Evolutionary conservation across 352 stramenopile species (phyloP).

Genomic region (Pythium rhizo-oryzae): DNA sequence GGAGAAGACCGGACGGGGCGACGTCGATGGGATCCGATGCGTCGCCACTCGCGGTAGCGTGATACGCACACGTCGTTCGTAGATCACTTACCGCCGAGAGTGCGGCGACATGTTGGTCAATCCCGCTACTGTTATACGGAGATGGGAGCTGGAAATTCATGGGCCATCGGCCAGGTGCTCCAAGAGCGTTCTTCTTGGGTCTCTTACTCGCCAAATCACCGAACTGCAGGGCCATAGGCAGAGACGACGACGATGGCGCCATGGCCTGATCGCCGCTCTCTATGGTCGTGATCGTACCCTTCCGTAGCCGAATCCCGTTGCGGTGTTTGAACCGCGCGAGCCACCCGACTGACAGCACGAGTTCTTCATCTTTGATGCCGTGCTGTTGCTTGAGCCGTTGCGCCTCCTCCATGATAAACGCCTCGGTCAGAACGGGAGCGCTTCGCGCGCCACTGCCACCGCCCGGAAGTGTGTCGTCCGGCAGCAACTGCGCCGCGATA

Average conservation of each 20-base stretch:
- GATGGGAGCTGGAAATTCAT: conserved; percentile 4
- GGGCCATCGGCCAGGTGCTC: not conserved
- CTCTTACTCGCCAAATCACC: conserved; percentile 5
- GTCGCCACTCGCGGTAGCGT: not conserved
- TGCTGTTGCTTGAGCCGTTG: conserved; percentile 72
- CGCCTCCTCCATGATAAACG: conserved; percentile 74
- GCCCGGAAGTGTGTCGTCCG: not conserved
- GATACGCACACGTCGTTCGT: conserved; percentile 1
- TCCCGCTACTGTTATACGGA: not conserved
- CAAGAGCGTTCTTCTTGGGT: conserved; percentile 1
- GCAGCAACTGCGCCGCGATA: not conserved
- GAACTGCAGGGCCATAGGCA: not conserved
- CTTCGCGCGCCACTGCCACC: not conserved
- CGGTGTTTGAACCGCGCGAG: conserved; percentile 73
- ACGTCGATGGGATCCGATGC: conserved; percentile 5
- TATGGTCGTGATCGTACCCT: conserved; percentile 18
- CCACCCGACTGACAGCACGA: conserved; percentile 77
- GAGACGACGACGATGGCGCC: not conserved
- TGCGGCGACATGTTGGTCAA: not conserved
- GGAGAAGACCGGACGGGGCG: not conserved
- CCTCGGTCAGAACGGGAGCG: conserved; percentile 47
- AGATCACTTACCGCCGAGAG: conserved; percentile 4
- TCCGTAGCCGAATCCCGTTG: conserved; percentile 70
- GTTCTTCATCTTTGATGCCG: conserved; percentile 59
- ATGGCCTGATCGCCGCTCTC: not conserved